Evolutionary conservation across 805 yeast genomes (phyloP), one percentile per base, ranked within the genome.

Genomic region (Barnettozyma sp.): DNA sequence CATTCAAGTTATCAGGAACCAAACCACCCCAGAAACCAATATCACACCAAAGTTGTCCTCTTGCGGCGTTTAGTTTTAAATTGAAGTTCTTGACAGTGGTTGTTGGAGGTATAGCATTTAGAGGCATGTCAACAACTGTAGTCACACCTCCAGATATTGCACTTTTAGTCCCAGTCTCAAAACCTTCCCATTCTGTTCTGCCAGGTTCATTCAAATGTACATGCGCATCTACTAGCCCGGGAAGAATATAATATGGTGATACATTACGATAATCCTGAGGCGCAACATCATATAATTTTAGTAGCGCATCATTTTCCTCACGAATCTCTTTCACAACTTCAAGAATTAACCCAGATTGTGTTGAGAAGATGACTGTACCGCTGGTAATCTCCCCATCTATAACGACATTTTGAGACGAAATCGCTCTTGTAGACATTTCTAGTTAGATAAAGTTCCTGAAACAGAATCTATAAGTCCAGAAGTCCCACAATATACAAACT

Each of bases 171-270:
- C 97, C 97, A 0, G 95, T 82, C n/a, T 78, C 95, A 56, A 90
- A 88, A 2, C 97, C 97, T 59, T 88, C 97, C 97, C 97, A 88
- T 43, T 87, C 95, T 1, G 97, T 88, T 48, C 97, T 66, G n/a
- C 97, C 97, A 0, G 97, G 97, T 52, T 90, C 97, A 57, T 90
- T 90, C 48, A 88, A 63, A 53, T 88, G 97, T 18, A 88, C 97
- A 57, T 88, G 97, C 5, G 95, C 73, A 53, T 88, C 97, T 4
- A 88, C 94, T 21, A 88, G 68, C 0, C 97, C 97, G 0, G 97
- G 97, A 65, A 90, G 64, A 10, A 88, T 69, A 22, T 72, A 73
- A 15, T 64, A 56, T 1, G 88, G 86, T 4, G 81, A 65, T 5
- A 78, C 76, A 43, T 78, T 66, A 27, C 78, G 58, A 50, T 66